phyloP scores from a whole-genome alignment of 2,329 filamentous ascomycete genomes.

The Fonsecaea monophora region DNA sequence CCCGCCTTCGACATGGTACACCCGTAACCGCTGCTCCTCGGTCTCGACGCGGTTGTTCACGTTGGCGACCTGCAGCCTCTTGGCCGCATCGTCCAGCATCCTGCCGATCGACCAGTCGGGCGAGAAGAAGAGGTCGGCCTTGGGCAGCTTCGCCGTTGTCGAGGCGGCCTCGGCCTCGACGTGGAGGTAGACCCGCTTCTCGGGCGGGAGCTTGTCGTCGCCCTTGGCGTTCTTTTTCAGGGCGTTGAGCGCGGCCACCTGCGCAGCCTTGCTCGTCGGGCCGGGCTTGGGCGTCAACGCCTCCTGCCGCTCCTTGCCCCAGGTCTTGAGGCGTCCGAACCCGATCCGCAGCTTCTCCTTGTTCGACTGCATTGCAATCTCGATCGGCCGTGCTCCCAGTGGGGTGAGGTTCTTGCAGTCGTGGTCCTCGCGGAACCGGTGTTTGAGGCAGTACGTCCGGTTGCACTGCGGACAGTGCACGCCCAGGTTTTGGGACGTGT shows the following conservation, averaged over 20 bases:
- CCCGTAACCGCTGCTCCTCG: constrained; percentile 74
- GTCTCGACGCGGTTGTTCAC: constrained; percentile 53
- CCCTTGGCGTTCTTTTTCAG: constrained; percentile 91
- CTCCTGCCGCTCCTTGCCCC: constrained; percentile 77
- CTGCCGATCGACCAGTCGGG: constrained; percentile 89
- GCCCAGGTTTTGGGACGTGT: constrained; percentile 58
- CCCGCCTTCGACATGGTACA: constrained; percentile 93
- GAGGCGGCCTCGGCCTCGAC: constrained; percentile 85
- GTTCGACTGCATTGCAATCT: constrained; percentile 34
- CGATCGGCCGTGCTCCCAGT: constrained; percentile 57
- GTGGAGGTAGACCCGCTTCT: constrained; percentile 88
- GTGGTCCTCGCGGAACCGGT: constrained; percentile 70
- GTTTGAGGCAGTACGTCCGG: constrained; percentile 59
- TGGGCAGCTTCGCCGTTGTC: constrained; percentile 80
- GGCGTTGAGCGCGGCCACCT: constrained; percentile 72
- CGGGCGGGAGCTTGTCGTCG: constrained; percentile 76
- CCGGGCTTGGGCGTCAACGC: constrained; percentile 70
- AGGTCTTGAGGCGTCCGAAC: constrained; percentile 76
- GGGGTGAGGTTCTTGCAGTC: constrained; percentile 78
- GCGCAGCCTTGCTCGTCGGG: constrained; percentile 67
- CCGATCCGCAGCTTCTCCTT: constrained; percentile 73
- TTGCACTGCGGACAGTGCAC: constrained; percentile 59
- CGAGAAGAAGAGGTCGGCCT: constrained; percentile 79
- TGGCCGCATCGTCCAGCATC: constrained; percentile 54
- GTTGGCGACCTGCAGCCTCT: constrained; percentile 53